phyloP scores from a whole-genome alignment of 1,139 yeast species.

The Martiniozyma asiatica region DNA sequence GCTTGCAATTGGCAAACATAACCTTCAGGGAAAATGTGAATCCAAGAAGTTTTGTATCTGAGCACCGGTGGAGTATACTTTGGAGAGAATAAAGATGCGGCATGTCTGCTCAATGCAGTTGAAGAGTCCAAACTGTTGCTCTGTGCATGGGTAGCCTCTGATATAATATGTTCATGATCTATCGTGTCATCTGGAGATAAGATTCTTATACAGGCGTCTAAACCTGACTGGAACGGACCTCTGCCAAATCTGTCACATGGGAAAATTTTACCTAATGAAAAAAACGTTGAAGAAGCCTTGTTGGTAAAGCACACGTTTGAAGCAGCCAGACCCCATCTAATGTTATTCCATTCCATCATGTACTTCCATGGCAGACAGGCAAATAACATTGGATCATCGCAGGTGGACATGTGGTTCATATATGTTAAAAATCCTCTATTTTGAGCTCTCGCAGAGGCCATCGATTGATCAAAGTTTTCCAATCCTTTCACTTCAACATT shows the following conservation, averaged over 20 bases:
- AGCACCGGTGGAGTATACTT: constrained; percentile 34
- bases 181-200: constrained; percentile 68
- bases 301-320: constrained; percentile 76
- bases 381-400: constrained; percentile 89
- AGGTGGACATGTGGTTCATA: constrained; percentile 94
- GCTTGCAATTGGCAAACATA: constrained; percentile 76
- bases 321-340: constrained; percentile 94
- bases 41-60: constrained; percentile 67
- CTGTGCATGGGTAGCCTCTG: constrained; percentile 16
- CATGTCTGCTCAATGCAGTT: constrained; percentile 25
- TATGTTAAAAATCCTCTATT: constrained; percentile 70
- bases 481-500: constrained; percentile 50
- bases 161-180: constrained; percentile 30
- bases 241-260: constrained; percentile 80
- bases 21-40: constrained; percentile 93
- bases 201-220: constrained; percentile 84
- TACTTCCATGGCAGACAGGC: constrained; percentile 71
- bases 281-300: constrained; percentile 43
- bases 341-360: constrained; percentile 49
- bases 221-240: constrained; percentile 85
- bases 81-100: constrained; percentile 17
- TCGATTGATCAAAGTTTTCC: constrained; percentile 52
- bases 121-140: neutral
- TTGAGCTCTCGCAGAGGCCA: constrained; percentile 49
- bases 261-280: constrained; percentile 78